Evolutionary conservation across 2,329 filamentous ascomycete species (phyloP).

Genomic region (Fusarium devonianum): DNA sequence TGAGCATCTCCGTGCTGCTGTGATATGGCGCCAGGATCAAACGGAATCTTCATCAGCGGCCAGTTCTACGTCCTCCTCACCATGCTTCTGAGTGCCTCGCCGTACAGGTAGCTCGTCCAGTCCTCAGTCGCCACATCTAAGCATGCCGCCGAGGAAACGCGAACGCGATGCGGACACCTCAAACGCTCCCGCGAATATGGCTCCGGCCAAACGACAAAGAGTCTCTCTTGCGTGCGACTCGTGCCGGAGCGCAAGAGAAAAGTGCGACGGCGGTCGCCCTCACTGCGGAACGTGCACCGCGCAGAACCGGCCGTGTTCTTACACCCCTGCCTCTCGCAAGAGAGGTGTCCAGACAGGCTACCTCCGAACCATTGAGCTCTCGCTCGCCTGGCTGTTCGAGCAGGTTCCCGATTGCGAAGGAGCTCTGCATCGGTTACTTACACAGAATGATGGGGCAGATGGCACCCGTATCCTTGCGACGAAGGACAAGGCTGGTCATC

Average conservation of each 20-base stretch:
- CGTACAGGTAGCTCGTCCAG: constrained; percentile 34
- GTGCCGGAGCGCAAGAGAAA: constrained; percentile 72
- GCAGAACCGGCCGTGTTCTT: constrained; percentile 71
- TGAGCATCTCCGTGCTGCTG: constrained; percentile 15
- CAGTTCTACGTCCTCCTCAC: constrained; percentile 18
- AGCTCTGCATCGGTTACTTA: constrained; percentile 62
- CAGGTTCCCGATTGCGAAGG: constrained; percentile 66
- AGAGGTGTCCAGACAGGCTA: constrained; percentile 82
- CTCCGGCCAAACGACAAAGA: constrained; percentile 63
- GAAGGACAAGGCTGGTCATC: constrained; percentile 62
- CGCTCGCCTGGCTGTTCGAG: constrained; percentile 71
- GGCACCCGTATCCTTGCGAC: constrained; percentile 55
- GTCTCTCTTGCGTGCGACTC: constrained; percentile 75
- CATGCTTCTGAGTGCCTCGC: constrained; percentile 37
- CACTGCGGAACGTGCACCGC: constrained; percentile 71
- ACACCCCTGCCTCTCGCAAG: constrained; percentile 77
- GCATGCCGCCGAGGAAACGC: constrained; percentile 52
- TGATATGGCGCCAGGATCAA: constrained; percentile 37
- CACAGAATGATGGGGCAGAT: constrained; percentile 52
- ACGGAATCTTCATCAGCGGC: constrained; percentile 19
- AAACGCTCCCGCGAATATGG: constrained; percentile 34
- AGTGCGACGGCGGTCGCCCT: constrained; percentile 74
- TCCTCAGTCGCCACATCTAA: constrained; percentile 25
- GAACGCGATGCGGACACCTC: constrained; percentile 39
- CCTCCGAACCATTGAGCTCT: constrained; percentile 74